Base-by-base conservation (phyloP, 352 stramenopile genomes). In the Phytophthora hibernalis region DNA sequence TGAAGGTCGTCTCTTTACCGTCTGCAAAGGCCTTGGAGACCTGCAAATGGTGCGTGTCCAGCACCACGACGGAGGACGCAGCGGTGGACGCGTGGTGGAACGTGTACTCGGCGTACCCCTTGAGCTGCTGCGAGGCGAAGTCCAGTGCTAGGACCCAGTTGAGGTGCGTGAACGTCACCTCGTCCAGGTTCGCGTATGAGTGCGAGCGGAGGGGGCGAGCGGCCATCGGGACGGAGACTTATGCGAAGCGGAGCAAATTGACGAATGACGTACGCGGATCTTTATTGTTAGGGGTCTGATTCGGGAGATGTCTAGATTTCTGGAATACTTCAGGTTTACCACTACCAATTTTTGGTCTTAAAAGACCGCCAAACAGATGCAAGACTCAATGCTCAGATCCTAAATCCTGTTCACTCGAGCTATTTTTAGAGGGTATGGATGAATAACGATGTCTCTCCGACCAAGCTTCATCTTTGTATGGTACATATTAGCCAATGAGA, bases 1-100 rank as follows among this genome's bases (percentile, higher is more conserved):
- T 93, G 70, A 94, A 97, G 64, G 85, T 68, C 16, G 55, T 62
- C 61, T 79, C 64, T 6, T 75, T 68, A 22, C 72, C 81, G 50
- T 90, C 77, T 0, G 93, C 83, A 1, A 74, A 73, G 0, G 85
- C 77, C 13, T 77, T 76, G 28, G 82, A 66, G 61, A 98, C 80
- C 18, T 64, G 61, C 28, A 98, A 72, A 57, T 91, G 76, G 55
- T 90, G 80, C 21, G 92, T 98, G 69, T 98, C 95, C 15, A 98
- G 72, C 28, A 90, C 76, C 0, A 98, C 64, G 20, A 80, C 64
- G 3, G 65, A 51, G 11, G 63, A 21, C 24, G 61, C 20, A 51
- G 54, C n/a, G 43, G 51, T 40, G 58, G 57, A 53, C 68, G 70
- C 42, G 82, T 73, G 65, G 42, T 58, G 43, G 65, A 98, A 84